A percentile compares a stretch with the other conserved stretches of the same genome.
These are phyloP conservation scores for Ophiostoma novo-ulmi DNA, from an alignment of 2,329 filamentous ascomycete genomes.

Conservation along the genomic window DNA sequence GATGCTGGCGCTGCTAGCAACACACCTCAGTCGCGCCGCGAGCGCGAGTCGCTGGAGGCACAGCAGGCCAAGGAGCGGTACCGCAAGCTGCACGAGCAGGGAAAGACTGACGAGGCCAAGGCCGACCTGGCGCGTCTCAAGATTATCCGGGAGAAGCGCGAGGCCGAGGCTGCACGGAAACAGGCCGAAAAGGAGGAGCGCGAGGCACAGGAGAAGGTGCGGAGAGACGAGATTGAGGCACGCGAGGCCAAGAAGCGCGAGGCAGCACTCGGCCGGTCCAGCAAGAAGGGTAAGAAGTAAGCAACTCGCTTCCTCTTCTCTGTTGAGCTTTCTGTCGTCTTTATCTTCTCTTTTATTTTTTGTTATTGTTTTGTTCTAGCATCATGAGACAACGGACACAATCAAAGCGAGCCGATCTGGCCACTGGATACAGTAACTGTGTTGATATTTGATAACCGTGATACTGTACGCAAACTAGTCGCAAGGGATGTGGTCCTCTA, in stretches of 20 bases:
- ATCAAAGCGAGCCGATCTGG: neutral
- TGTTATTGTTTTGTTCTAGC: neutral
- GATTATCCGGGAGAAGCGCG: constrained; percentile 79
- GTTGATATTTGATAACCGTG: neutral
- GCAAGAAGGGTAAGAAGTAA: constrained; percentile 44
- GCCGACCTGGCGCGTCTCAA: constrained; percentile 79
- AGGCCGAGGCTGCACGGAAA: constrained; percentile 75
- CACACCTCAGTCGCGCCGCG: constrained; percentile 44
- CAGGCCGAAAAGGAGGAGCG: constrained; percentile 59
- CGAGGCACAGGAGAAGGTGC: constrained; percentile 47
- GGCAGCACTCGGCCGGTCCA: constrained; percentile 46
- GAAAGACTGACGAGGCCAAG: constrained; percentile 94
- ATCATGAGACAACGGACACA: neutral
- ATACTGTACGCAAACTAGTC: neutral
- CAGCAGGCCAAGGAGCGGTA: constrained; percentile 85
- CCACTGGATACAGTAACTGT: neutral
- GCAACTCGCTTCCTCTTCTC: neutral
- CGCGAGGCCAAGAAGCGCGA: constrained; percentile 53
- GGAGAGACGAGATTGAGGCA: constrained; percentile 49
- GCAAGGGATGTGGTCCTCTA: neutral
- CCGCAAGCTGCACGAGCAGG: constrained; percentile 84
- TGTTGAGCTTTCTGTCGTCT: neutral
- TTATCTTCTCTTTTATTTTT: neutral
- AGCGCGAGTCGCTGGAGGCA: constrained; percentile 74
- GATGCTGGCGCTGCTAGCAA: neutral